Evolutionary conservation across 1,284 basidiomycete species (phyloP).

Genomic region (Ustilago cynodontis): DNA sequence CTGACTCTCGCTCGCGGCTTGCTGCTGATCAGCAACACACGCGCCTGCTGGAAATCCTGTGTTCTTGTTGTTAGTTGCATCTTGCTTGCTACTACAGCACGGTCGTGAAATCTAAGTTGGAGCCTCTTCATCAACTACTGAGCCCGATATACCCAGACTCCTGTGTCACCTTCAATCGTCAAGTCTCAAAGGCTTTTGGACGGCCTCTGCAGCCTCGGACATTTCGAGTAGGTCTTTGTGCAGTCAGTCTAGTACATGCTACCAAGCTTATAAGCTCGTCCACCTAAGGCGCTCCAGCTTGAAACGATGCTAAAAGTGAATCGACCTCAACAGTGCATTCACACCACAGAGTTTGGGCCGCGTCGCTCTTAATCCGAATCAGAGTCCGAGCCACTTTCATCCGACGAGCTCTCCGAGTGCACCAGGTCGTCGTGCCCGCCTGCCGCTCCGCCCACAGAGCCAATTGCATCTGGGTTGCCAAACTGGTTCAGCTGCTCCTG

Average conservation of each 20-base stretch:
- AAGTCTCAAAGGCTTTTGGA: too few species aligned
- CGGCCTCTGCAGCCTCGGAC: slow-evolving; percentile 4
- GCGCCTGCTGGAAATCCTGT: too few species aligned
- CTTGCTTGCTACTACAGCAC: too few species aligned
- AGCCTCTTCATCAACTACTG: too few species aligned
- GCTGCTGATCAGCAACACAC: neutral
- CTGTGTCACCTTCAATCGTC: too few species aligned
- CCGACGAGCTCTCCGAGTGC: slow-evolving; percentile 63
- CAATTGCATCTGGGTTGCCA: slow-evolving; percentile 53
- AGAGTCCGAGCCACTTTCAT: slow-evolving; percentile 53
- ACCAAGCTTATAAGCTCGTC: too few species aligned
- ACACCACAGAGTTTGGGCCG: too few species aligned
- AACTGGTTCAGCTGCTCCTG: slow-evolving; percentile 68
- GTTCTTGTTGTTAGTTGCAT: neutral
- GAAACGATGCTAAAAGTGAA: too few species aligned
- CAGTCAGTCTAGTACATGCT: neutral
- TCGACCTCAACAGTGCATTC: too few species aligned
- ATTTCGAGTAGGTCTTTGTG: neutral
- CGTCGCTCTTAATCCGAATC: slow-evolving; percentile 41
- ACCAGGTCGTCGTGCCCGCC: slow-evolving; percentile 68
- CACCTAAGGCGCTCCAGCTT: too few species aligned
- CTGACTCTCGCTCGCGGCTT: neutral
- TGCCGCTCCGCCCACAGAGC: slow-evolving; percentile 23
- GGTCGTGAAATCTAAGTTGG: too few species aligned
- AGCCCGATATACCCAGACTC: too few species aligned